Base-by-base conservation (phyloP, 2,329 filamentous ascomycete genomes). In the Aspergillus ruber region DNA sequence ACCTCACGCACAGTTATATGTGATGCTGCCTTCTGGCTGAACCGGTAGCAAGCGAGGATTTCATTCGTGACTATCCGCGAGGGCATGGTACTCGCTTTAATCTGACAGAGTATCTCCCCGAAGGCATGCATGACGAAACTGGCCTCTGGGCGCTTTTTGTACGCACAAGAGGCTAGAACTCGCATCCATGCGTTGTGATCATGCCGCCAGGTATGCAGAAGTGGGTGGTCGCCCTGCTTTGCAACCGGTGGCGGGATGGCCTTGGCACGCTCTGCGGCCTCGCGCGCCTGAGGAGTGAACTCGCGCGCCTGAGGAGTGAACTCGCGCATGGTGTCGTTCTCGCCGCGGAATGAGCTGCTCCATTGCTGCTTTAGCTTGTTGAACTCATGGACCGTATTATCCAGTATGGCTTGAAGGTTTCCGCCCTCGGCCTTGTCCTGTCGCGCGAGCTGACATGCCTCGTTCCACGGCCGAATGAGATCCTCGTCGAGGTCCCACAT, bases 121-220 rank as follows among this genome's bases (percentile, higher is more conserved):
- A 66, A 64, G 1, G 64, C 64, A 32, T 65, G 62, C 8, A 65
- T 54, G 4, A 55, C 54, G 43, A 66, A 64, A 4, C 48, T 56
- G 2, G 54, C 56, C 1, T 44, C 46, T 10, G 54, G 56, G 18
- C 49, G 41, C 36, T 45, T 49, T 10, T 53, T 45, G 50, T 74
- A 71, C 1, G 63, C 54, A 23, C 60, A 68, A 1, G 70, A 73
- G 2, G 73, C 71, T 36, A 72, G 53, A 4, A 74, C 32, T 3
- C 53, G 53, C 6, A 55, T 52, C 64, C 65, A 71, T 40, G 66
- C 63, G 17, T 55, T 43, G 1, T 43, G 53, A 39, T 59, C 62
- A 45, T 63, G 59, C 42, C 54, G 57, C 69, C 68, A 72, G 6
- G 60, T 63, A 36, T 62, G 53, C 15, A 63, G 51, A 7, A 72